Base-by-base conservation (phyloP, 805 yeast species). In the Saccharomycopsis lassenensis region DNA sequence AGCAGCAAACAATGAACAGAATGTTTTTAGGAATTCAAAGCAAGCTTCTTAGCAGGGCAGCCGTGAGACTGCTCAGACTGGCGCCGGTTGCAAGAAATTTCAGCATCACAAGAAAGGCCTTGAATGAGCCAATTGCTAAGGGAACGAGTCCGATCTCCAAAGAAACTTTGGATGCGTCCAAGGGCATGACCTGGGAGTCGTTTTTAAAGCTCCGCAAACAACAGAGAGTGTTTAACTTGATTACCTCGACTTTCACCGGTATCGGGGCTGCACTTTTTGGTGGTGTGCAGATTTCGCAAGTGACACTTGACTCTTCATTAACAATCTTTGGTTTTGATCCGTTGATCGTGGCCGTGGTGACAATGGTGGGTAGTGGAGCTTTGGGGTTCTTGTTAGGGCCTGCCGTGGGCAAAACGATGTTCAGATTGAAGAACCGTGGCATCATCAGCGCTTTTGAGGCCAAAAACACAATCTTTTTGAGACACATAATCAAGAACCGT, bases 291-390 rank as follows among this genome's bases (percentile, higher is more conserved):
- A 22, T 18, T 29, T 20, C 33, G 7, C 79, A 81, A 48, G 63
- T 81, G 47, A 91, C 84, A 52, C 74, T 91, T 43, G 96, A 89
- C 55, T 81, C 89, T 24, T 85, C 94, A 29, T 83, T 84, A 54
- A 70, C 75, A 43, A 69, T 89, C 33, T 70, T 81, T 58, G 98
- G 97, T 2, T 66, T 89, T 43, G 97, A 91, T 52, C 85, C 94
- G n/a, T 64, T 83, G 48, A 72, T 82, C 56, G 83, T 84, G 26
- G 68, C 79, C 52, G 76, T 81, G 25, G 84, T 80, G 29, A 86
- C 78, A 1, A 71, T 86, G 29, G 57, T 80, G 37, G 63, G 76
- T 10, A 76, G 82, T 10, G 89, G 89, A 18, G 74, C 74, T 31
- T 54, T 79, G 24, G 96, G 96, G 2, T 85, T 74, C 52, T 58